These are phyloP conservation scores for Parathielavia hyrcaniae DNA, from an alignment of 495 filamentous ascomycete genomes.

Conservation along the genomic window DNA sequence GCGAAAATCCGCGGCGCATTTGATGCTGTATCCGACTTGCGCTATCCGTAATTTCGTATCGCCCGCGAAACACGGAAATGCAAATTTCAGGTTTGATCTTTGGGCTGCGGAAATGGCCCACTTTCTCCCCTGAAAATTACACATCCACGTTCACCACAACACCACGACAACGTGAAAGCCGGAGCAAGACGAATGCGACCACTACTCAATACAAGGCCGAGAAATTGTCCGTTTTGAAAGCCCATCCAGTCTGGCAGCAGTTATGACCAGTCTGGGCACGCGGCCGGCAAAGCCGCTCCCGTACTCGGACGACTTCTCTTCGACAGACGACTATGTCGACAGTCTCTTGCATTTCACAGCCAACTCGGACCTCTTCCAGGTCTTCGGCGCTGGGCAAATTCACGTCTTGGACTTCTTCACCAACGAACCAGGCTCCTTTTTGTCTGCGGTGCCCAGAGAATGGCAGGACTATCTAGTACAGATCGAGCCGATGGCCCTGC, in stretches of 20 bases:
- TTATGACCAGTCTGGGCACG: slow-evolving; percentile 28
- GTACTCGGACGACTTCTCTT: slow-evolving; percentile 40
- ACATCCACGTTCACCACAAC: too few species aligned
- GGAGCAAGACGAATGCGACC: too few species aligned
- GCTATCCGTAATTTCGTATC: too few species aligned
- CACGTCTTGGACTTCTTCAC: slow-evolving; percentile 97
- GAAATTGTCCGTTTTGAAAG: background rate
- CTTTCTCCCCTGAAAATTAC: too few species aligned
- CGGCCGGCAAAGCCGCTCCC: slow-evolving; percentile 40
- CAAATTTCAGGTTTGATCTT: too few species aligned
- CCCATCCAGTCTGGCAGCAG: background rate
- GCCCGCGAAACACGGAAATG: too few species aligned
- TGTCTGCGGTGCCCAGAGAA: slow-evolving; percentile 61
- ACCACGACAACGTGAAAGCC: too few species aligned
- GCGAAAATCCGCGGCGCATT: too few species aligned
- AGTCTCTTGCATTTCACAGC: slow-evolving; percentile 70
- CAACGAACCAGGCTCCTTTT: slow-evolving; percentile 69
- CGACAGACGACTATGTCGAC: slow-evolving; percentile 64
- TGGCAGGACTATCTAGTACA: slow-evolving; percentile 74
- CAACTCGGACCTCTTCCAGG: slow-evolving; percentile 71
- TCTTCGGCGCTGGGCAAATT: slow-evolving; percentile 75
- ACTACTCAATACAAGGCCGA: too few species aligned
- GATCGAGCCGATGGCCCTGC: slow-evolving; percentile 62
- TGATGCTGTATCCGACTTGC: too few species aligned
- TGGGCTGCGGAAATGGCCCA: too few species aligned